These are phyloP conservation scores for Chrysoporthe austroafricana DNA, from an alignment of 2,329 filamentous ascomycete species.

Conservation along the genomic window DNA sequence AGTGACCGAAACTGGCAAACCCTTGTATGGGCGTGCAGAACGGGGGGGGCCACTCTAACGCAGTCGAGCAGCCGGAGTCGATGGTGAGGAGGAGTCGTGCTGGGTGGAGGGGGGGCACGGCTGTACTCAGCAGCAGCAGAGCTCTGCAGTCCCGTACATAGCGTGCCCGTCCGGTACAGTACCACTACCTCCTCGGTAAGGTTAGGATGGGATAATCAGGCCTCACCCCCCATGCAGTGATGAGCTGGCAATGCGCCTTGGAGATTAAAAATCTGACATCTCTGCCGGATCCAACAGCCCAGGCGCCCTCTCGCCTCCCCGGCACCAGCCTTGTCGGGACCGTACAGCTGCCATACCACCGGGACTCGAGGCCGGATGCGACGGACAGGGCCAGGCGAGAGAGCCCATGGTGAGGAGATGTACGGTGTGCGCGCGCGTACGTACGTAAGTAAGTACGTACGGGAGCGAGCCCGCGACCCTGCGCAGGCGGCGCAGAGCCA, in stretches of 20 bases:
- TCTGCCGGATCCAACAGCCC: slow-evolving; percentile 21
- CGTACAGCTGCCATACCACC: neutral
- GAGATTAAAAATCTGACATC: slow-evolving; percentile 48
- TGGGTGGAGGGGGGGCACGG: slow-evolving; percentile 29
- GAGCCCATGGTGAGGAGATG: neutral
- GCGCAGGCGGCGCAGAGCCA: no score
- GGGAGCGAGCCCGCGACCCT: no score
- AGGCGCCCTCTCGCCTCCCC: slow-evolving; percentile 7
- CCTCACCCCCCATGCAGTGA: slow-evolving; percentile 68
- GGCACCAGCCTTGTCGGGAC: neutral
- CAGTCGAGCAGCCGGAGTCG: slow-evolving; percentile 28
- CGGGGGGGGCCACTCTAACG: slow-evolving; percentile 33
- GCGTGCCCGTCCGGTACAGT: neutral
- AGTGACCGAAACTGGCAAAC: slow-evolving; percentile 39
- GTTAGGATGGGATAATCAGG: slow-evolving; percentile 45
- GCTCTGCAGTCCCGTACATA: slow-evolving; percentile 2
- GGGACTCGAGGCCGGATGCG: slow-evolving; percentile 6
- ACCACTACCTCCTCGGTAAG: slow-evolving; percentile 11
- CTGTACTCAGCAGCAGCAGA: neutral
- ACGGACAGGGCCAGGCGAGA: neutral
- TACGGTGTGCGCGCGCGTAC: no score
- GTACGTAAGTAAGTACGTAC: no score
- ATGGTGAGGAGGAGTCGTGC: slow-evolving; percentile 33
- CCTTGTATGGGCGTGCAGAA: slow-evolving; percentile 39
- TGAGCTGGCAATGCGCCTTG: slow-evolving; percentile 74